Percentiles rank a stretch among this genome's conserved stretches.
Conservation (phyloP, 2,329 filamentous ascomycete species). For the Fusarium verrucosum region DNA sequence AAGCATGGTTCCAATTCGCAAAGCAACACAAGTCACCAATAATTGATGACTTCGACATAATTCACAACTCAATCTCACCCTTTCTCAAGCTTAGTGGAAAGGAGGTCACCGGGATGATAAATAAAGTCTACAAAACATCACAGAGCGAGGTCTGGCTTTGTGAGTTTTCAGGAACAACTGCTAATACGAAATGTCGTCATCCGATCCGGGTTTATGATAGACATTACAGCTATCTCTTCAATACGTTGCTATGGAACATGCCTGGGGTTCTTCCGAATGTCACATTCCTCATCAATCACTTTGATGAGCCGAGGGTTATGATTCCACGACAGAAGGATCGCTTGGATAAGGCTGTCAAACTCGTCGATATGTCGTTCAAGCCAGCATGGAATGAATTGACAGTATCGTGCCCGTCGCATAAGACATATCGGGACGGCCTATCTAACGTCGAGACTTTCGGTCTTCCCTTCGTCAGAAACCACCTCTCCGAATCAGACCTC, state of each 20-base stretch:
- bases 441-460: slow-evolving; percentile 35
- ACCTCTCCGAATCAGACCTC: slow-evolving; percentile 47
- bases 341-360: neutral
- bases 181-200: slow-evolving; percentile 49
- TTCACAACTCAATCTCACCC: slow-evolving; percentile 52
- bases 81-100: slow-evolving; percentile 53
- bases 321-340: slow-evolving; percentile 30
- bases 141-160: slow-evolving; percentile 53
- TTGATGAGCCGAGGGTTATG: slow-evolving; percentile 59
- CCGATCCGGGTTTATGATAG: slow-evolving; percentile 48
- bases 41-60: slow-evolving; percentile 61
- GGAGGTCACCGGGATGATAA: slow-evolving; percentile 46
- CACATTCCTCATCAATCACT: slow-evolving; percentile 56
- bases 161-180: slow-evolving; percentile 37
- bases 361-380: slow-evolving; percentile 43
- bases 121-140: slow-evolving; percentile 31
- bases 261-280: slow-evolving; percentile 48
- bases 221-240: slow-evolving; percentile 46
- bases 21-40: slow-evolving; percentile 51
- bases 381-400: slow-evolving; percentile 49
- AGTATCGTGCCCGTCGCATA: slow-evolving; percentile 35
- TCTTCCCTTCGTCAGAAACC: slow-evolving; percentile 51
- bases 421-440: neutral
- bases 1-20: slow-evolving; percentile 57
- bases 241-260: slow-evolving; percentile 43